Base-by-base conservation (phyloP, 805 yeast species). In the Wickerhamomyces kurtzmanii region DNA sequence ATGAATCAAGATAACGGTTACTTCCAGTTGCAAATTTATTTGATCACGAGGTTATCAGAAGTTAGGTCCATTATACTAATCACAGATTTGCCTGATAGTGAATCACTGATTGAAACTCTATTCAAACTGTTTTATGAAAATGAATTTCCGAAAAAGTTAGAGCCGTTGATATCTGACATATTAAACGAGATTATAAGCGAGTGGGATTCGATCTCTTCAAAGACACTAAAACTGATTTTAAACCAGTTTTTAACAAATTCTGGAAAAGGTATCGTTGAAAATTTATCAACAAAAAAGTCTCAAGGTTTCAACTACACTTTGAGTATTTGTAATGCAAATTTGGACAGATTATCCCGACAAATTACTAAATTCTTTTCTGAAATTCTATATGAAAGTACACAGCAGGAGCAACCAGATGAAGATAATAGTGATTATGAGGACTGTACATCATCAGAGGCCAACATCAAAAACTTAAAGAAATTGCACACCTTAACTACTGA, bases 301-400 rank as follows among this genome's bases (percentile, higher is more conserved):
- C 73, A 81, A 2, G 81, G 80, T 0, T 76, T 78, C 45, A 69
- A 67, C 22, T 65, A 84, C 40, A 72, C 86, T 5, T 47, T 78
- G 20, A 59, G 69, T 10, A 65, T 86, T 3, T 84, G 94, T 45
- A 75, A 71, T 32, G 58, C 71, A 1, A 81, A 82, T 39, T 50
- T 74, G 2, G 93, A 81, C 36, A 63, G 85, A 35, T 63, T 86
- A 65, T 71, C 89, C 11, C 67, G 94, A 37, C 72, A 73, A 35
- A 59, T 83, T 19, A 79, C 93, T 3, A 86, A 77, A 45, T 78
- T 76, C 39, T 81, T 84, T 37, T 76, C 94, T 0, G 94, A 85
- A 42, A 62, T 74, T 33, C 48, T 85, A 8, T 75, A 75, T 42
- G 80, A 48, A 22, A 31, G 26, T 19, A 15, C 12, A 20, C 11